These are phyloP conservation scores for Hortaea werneckii DNA, from an alignment of 2,329 filamentous ascomycete species.

Conservation along the genomic window DNA sequence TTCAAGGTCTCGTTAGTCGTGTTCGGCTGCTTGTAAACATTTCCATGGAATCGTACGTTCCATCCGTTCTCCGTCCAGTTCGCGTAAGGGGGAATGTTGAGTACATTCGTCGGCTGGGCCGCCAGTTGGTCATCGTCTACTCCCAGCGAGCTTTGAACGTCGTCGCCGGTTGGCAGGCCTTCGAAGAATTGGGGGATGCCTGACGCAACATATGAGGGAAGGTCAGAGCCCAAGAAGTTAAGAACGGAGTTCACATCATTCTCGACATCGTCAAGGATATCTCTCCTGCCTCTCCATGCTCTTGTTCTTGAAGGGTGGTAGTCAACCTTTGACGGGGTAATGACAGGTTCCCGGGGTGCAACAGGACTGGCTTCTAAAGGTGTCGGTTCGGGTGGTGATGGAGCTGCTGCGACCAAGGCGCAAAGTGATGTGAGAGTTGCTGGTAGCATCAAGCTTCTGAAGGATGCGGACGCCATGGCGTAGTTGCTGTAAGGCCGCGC, in stretches of 20 bases:
- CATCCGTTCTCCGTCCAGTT: slow-evolving; percentile 72
- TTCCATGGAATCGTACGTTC: slow-evolving; percentile 67
- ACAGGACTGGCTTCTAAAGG: slow-evolving; percentile 5
- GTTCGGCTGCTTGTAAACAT: slow-evolving; percentile 70
- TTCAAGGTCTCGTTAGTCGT: slow-evolving; percentile 56
- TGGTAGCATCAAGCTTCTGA: slow-evolving; percentile 15
- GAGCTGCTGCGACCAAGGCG: slow-evolving; percentile 16
- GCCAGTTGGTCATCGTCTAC: slow-evolving; percentile 49
- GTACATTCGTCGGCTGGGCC: slow-evolving; percentile 56
- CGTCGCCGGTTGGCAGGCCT: slow-evolving; percentile 48
- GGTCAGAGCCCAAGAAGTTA: slow-evolving; percentile 42
- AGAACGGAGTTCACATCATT: slow-evolving; percentile 31
- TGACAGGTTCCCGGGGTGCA: slow-evolving; percentile 30
- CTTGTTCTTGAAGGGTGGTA: slow-evolving; percentile 31
- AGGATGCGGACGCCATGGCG: slow-evolving; percentile 1
- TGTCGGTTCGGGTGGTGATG: slow-evolving; percentile 7
- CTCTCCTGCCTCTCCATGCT: slow-evolving; percentile 31
- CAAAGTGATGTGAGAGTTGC: slow-evolving; percentile 10
- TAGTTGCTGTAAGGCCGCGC: not conserved
- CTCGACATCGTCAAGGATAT: slow-evolving; percentile 42
- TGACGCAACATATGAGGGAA: slow-evolving; percentile 52
- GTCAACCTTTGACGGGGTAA: slow-evolving; percentile 39
- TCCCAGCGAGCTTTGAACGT: slow-evolving; percentile 52
- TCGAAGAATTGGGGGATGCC: slow-evolving; percentile 59
- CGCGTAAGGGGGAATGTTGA: slow-evolving; percentile 43